Conservation (phyloP, 2,329 filamentous ascomycete genomes). For the Fusarium globosum region DNA sequence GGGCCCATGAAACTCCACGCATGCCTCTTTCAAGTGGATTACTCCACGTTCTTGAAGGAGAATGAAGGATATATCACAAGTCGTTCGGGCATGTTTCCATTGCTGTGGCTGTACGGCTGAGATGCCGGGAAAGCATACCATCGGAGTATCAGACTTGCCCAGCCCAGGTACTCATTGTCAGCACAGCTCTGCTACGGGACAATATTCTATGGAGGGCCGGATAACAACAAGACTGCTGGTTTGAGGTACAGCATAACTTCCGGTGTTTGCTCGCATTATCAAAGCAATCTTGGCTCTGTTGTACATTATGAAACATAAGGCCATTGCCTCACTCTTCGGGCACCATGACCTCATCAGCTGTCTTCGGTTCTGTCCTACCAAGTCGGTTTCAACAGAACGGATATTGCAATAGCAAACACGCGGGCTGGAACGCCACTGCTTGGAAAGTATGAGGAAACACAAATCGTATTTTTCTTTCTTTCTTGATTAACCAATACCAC, state of each 20-base stretch:
- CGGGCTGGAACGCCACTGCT: neutral
- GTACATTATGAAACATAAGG: neutral
- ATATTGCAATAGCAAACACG: neutral
- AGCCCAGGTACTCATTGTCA: neutral
- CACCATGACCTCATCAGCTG: neutral
- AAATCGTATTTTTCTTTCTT: slow-evolving; percentile 9
- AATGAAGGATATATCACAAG: slow-evolving; percentile 13
- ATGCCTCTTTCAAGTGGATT: neutral
- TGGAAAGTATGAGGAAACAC: slow-evolving; percentile 6
- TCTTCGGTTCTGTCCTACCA: neutral
- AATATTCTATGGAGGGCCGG: neutral
- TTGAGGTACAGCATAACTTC: neutral
- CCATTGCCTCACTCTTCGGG: neutral
- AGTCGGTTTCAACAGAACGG: neutral
- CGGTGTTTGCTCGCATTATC: neutral
- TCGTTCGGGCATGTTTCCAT: neutral
- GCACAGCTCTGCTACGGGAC: neutral
- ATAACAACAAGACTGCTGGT: neutral
- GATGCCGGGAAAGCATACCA: neutral
- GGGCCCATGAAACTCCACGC: slow-evolving; percentile 38
- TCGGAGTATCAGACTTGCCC: neutral
- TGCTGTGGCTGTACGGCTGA: neutral
- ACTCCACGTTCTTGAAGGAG: neutral
- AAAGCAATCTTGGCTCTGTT: neutral
- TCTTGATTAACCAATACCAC: slow-evolving; percentile 5